Conservation (phyloP, 2,329 filamentous ascomycete genomes). For the Cyphellophora europaea region DNA sequence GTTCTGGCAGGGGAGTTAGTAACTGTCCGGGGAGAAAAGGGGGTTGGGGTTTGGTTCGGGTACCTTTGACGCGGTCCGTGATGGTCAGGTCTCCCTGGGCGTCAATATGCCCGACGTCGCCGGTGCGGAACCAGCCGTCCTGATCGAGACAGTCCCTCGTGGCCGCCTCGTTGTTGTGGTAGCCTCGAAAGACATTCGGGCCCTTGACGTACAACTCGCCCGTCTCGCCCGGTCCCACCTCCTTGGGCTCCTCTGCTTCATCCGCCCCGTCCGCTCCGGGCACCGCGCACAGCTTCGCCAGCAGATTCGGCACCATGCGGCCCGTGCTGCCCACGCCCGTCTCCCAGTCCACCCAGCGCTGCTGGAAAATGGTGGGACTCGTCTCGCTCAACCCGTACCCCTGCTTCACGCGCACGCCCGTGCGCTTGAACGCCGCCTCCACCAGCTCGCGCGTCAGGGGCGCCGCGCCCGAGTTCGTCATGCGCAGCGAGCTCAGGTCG, state of each 20-base stretch:
- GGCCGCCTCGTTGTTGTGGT: constrained; percentile 49
- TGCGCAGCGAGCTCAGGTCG: constrained; percentile 67
- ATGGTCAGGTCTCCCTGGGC: constrained; percentile 70
- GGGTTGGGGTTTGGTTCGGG: constrained; percentile 50
- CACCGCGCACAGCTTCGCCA: constrained; percentile 65
- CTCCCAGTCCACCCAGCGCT: constrained; percentile 67
- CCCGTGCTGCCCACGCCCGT: constrained; percentile 71
- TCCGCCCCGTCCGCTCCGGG: constrained; percentile 47
- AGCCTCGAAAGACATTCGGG: constrained; percentile 55
- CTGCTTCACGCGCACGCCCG: constrained; percentile 77
- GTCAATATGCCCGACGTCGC: constrained; percentile 75
- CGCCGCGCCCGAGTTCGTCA: constrained; percentile 81
- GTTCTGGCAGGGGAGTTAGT: constrained; percentile 20
- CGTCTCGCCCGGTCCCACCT: constrained; percentile 52
- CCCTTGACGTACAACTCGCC: constrained; percentile 63
- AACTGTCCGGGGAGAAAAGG: neutral
- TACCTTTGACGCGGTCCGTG: constrained; percentile 71
- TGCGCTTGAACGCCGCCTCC: constrained; percentile 61
- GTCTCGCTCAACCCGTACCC: constrained; percentile 88
- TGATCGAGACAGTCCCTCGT: constrained; percentile 49
- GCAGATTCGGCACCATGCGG: constrained; percentile 66
- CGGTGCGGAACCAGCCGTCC: constrained; percentile 85
- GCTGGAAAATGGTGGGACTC: constrained; percentile 66
- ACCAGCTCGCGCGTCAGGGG: constrained; percentile 75
- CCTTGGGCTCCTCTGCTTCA: constrained; percentile 30